These are phyloP conservation scores for Aquilaria malaccensis DNA, from an alignment of 345 rosid species.

Conservation along the genomic window DNA sequence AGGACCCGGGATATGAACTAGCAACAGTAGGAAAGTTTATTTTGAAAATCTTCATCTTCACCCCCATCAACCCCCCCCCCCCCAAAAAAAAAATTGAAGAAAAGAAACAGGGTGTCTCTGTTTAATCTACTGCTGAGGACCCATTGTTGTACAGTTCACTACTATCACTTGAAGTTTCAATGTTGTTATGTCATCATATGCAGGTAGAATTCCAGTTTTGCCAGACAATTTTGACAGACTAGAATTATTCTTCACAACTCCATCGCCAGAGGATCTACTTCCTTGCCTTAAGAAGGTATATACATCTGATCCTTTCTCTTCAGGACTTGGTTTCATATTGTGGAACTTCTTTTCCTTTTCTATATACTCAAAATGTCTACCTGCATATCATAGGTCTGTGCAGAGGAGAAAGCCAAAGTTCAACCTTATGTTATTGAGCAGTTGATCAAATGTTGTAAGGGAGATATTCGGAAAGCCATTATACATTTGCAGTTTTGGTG, in stretches of 20 bases:
- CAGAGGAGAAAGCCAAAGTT: conserved; percentile 50
- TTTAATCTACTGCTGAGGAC: too few species aligned
- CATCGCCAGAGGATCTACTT: conserved; percentile 52
- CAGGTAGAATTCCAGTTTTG: conserved; percentile 58
- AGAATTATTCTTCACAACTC: conserved; percentile 49
- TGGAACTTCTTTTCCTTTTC: conserved; percentile 8
- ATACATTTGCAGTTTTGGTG: conserved; percentile 91
- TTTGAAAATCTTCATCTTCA: conserved; percentile 7
- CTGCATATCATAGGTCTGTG: conserved; percentile 53
- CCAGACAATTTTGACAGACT: conserved; percentile 67
- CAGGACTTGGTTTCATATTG: conserved; percentile 2
- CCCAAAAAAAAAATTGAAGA: too few species aligned
- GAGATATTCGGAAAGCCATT: conserved; percentile 77
- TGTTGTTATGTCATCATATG: conserved; percentile 24
- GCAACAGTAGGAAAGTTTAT: conserved; percentile 53
- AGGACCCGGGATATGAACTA: conserved; percentile 83
- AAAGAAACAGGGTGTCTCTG: too few species aligned
- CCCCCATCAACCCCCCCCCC: too few species aligned
- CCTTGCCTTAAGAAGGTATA: conserved; percentile 45
- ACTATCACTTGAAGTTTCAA: conserved; percentile 2
- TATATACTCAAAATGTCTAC: conserved; percentile 13
- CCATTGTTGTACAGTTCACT: too few species aligned
- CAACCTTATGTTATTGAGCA: conserved; percentile 47
- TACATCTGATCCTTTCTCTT: conserved; percentile 15
- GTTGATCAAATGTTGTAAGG: conserved; percentile 39